Base-by-base conservation (phyloP, 495 filamentous ascomycete genomes). In the Staphylotrichum tortipilum region DNA sequence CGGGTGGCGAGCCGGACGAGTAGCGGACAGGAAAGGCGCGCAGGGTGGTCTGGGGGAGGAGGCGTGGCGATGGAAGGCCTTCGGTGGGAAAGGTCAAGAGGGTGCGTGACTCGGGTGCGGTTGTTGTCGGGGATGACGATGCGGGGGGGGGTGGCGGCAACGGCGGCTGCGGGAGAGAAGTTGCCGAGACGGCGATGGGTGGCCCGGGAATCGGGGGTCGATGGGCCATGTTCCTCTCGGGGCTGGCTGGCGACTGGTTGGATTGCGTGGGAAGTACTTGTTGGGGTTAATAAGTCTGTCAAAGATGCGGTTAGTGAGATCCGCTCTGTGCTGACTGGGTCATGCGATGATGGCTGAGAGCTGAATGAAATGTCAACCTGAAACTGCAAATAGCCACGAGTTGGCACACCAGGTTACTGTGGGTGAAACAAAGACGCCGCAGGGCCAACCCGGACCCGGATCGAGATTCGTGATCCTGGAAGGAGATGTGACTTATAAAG, bases 71-170 rank as follows among this genome's bases (percentile, higher is more conserved):
- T 2, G 59, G 56, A 0, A 57, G 44, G 38, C 50, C 56, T 7
- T 50, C 41, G 3, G 59, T 62, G 10, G 61, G 61, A 41, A 62
- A 64, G 8, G 58, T 62, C 3, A 48, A 49, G 4, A 62, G 47
- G 22, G 50, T 54, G 31, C 55, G 56, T 10, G 50, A 47, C 29
- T 62, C 56, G 22, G 21, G 7, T 19, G 31, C 28, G 33, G 41
- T 38, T 10, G 49, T 7, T 31, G 41, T 46, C 8, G 24, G 26
- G 6, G 26, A 5, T 28, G 26, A 5, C 26, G 26, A 7, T 15
- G 35, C 9, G 8, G 23, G 26, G 21, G 34, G 12, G 15, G 47
- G 18, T 29, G 23, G 24, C 6, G 15, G 3, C 17, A 17, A 24
- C 22, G 10, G 43, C 5, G 19, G n/a, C n/a, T n/a, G n/a, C n/a